Evolutionary conservation across 805 yeast species (phyloP).

Genomic region (Myxozyma melibiosi): DNA sequence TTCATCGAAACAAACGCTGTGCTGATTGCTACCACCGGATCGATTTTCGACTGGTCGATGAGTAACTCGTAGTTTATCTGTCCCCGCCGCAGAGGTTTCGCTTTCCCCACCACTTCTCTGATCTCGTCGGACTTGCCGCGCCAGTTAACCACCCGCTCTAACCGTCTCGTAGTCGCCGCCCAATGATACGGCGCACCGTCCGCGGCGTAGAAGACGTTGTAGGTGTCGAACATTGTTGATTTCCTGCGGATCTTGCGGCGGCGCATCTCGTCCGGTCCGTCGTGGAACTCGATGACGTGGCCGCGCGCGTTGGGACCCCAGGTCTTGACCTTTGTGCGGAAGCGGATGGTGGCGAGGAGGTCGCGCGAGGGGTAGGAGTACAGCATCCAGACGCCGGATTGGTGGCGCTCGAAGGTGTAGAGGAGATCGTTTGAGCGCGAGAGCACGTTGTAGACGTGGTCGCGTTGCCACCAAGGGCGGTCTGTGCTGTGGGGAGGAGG

Average conservation of each 20-base stretch:
- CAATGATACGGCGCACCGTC: conserved; percentile 61
- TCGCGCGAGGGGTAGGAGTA: conserved; percentile 26
- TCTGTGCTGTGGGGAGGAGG: background rate
- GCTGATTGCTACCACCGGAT: conserved; percentile 57
- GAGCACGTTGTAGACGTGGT: conserved; percentile 25
- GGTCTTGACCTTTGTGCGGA: conserved; percentile 6
- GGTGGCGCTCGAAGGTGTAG: conserved; percentile 25
- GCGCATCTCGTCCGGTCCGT: background rate
- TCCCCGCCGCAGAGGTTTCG: conserved; percentile 59
- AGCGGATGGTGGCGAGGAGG: conserved; percentile 22
- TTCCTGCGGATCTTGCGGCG: conserved; percentile 24
- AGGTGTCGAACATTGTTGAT: conserved; percentile 42
- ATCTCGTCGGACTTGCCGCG: conserved; percentile 59
- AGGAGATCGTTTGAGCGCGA: conserved; percentile 4
- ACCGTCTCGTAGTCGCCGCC: conserved; percentile 54
- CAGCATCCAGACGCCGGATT: conserved; percentile 20
- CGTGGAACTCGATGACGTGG: conserved; percentile 20
- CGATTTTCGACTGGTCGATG: conserved; percentile 52
- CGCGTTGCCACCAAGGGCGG: conserved; percentile 29
- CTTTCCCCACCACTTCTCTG: conserved; percentile 57
- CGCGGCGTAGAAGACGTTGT: conserved; percentile 52
- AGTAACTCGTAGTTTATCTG: conserved; percentile 61
- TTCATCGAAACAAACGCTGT: conserved; percentile 64
- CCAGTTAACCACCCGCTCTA: conserved; percentile 58
- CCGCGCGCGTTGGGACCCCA: conserved; percentile 25